Percentiles rank a stretch among this genome's conserved stretches.
phyloP scores from a whole-genome alignment of 805 yeast genomes.

The Wickerhamomyces subpelliculosus region DNA sequence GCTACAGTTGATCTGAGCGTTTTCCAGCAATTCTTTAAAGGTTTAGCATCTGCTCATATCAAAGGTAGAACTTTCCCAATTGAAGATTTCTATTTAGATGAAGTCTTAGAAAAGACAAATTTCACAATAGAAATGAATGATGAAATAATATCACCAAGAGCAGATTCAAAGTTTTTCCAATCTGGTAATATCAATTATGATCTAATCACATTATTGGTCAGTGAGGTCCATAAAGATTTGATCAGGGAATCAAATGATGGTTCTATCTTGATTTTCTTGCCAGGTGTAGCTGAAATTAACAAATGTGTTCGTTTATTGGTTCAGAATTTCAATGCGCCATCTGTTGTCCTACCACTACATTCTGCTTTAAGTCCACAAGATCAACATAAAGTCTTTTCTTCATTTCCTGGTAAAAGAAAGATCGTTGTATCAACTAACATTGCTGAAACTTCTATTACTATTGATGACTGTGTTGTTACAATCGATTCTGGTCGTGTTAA shows the following conservation, averaged over 20 bases:
- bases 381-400: slow-evolving; percentile 67
- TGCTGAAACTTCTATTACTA: slow-evolving; percentile 96
- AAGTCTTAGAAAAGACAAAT: slow-evolving; percentile 48
- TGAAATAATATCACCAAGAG: slow-evolving; percentile 44
- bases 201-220: slow-evolving; percentile 51
- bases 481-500: slow-evolving; percentile 86
- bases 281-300: slow-evolving; percentile 86
- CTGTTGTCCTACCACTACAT: slow-evolving; percentile 67
- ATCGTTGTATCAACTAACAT: slow-evolving; percentile 87
- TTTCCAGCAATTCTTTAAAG: slow-evolving; percentile 59
- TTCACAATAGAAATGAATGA: slow-evolving; percentile 42
- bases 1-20: slow-evolving; percentile 78
- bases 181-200: slow-evolving; percentile 70
- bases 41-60: slow-evolving; percentile 66
- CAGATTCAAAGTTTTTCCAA: slow-evolving; percentile 60
- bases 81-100: slow-evolving; percentile 65
- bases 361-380: slow-evolving; percentile 81
- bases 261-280: slow-evolving; percentile 77
- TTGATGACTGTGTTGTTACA: slow-evolving; percentile 90
- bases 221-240: slow-evolving; percentile 45
- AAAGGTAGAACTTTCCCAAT: slow-evolving; percentile 95
- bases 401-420: slow-evolving; percentile 57
- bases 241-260: slow-evolving; percentile 41
- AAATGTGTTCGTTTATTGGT: slow-evolving; percentile 44
- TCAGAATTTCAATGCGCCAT: slow-evolving; percentile 18